A percentile compares a stretch with the other conserved stretches of the same genome.
These are phyloP conservation scores for Tremellales sp. DNA, from an alignment of 1,284 basidiomycete genomes.

Conservation along the genomic window DNA sequence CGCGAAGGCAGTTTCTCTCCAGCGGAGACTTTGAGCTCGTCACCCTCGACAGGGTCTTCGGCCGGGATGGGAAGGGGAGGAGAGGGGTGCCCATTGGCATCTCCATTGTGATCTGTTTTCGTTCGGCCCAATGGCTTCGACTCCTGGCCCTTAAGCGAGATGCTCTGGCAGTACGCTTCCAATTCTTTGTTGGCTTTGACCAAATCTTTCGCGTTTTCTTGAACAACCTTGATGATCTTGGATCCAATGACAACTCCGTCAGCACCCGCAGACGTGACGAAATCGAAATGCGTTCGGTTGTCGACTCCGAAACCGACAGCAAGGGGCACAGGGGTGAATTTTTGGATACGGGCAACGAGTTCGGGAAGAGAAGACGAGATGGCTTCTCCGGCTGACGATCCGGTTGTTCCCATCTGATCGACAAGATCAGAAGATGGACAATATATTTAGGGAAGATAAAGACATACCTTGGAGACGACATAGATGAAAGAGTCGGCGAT, in stretches of 20 bases:
- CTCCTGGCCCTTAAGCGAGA: slow-evolving; percentile 60
- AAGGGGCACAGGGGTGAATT: slow-evolving; percentile 72
- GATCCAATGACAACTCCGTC: slow-evolving; percentile 95
- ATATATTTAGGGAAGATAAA: background rate
- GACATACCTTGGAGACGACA: slow-evolving; percentile 78
- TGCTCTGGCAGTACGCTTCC: slow-evolving; percentile 67
- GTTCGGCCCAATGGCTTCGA: slow-evolving; percentile 41
- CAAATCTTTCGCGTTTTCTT: slow-evolving; percentile 56
- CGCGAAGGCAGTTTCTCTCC: slow-evolving; percentile 64
- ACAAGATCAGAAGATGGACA: background rate
- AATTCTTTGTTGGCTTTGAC: slow-evolving; percentile 60
- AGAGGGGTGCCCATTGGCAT: slow-evolving; percentile 22
- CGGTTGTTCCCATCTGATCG: slow-evolving; percentile 90
- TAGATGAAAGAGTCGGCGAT: slow-evolving; percentile 99
- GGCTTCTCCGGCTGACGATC: slow-evolving; percentile 69
- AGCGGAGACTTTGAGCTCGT: slow-evolving; percentile 36
- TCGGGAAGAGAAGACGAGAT: slow-evolving; percentile 75
- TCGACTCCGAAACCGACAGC: slow-evolving; percentile 97
- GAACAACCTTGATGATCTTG: slow-evolving; percentile 72
- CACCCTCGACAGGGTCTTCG: slow-evolving; percentile 21
- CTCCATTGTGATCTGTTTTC: slow-evolving; percentile 9
- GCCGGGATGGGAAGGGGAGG: slow-evolving; percentile 44
- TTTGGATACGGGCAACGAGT: slow-evolving; percentile 67
- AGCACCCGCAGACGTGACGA: slow-evolving; percentile 77
- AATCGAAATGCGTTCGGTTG: slow-evolving; percentile 85